Base-by-base conservation (phyloP, 768 basidiomycete species). In the Scleroderma citrinum region DNA sequence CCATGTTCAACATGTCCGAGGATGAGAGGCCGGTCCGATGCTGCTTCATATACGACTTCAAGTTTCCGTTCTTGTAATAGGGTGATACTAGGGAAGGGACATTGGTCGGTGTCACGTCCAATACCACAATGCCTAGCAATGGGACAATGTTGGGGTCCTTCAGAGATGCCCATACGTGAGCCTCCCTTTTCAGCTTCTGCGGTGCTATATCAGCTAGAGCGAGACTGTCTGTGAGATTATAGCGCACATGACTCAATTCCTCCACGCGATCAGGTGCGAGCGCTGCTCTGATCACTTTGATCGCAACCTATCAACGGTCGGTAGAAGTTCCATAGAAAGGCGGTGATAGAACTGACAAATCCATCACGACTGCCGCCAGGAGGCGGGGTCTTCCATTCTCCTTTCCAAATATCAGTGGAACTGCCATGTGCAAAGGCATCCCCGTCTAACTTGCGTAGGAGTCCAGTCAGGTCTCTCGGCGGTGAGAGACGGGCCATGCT, bases 161-260 rank as follows among this genome's bases (percentile, higher is more conserved):
- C 37, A 65, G 30, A 2, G 52, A 49, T 36, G 56, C 46, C 63
- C 63, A 65, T 17, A 65, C 53, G 35, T 56, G 60, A 37, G 54
- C 63, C 52, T 64, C 62, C 39, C 63, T 58, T 16, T 54, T 40
- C 20, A 66, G 54, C 54, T 62, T 62, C 65, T 66, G 43, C 20
- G 11, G 26, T 29, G 26, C 26, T 29, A 29, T n/a, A n/a, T 29
- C 26, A 29, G 26, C n/a, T 29, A 8, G 8, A 4, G 26, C 8
- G 26, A 4, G 26, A 8, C 8, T 29, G 26, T 29, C 26, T 29
- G 26, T 29, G 26, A 2, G n/a, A 6, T 39, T 34, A 16, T 7
- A 4, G 50, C 62, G 19, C 32, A 63, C 62, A 44, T 59, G 47
- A 12, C 57, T 64, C 26, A 62, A 54, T 17, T 35, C 44, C 34